Evolutionary conservation across 768 basidiomycete genomes (phyloP).

Genomic region (Mycena galericulata): DNA sequence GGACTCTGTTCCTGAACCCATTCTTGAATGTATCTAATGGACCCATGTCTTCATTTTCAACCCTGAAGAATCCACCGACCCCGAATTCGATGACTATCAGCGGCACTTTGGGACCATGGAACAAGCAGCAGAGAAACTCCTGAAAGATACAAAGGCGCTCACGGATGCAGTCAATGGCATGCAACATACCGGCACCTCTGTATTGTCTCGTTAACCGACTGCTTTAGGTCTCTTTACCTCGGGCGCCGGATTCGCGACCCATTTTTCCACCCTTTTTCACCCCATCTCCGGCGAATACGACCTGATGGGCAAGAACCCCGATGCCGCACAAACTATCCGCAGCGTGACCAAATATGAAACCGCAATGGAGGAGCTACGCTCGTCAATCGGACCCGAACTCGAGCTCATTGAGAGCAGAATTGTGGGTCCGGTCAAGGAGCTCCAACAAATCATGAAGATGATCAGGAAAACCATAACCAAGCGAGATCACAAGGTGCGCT

Average conservation of each 20-base stretch:
- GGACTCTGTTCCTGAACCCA: conserved; percentile 36
- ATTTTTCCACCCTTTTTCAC: conserved; percentile 72
- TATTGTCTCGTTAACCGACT: conserved; percentile 12
- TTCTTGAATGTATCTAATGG: not conserved
- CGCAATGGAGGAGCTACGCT: conserved; percentile 85
- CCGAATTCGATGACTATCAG: conserved; percentile 91
- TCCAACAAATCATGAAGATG: conserved; percentile 86
- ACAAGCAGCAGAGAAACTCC: conserved; percentile 84
- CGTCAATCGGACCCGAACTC: conserved; percentile 87
- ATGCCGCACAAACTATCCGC: conserved; percentile 79
- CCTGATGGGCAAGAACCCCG: conserved; percentile 81
- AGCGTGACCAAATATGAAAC: conserved; percentile 80
- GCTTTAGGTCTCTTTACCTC: conserved; percentile 72
- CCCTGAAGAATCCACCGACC: conserved; percentile 77
- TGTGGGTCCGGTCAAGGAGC: conserved; percentile 87
- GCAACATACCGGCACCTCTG: conserved; percentile 39
- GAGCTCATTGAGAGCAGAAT: conserved; percentile 94
- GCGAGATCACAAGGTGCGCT: conserved; percentile 90
- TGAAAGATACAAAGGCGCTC: conserved; percentile 93
- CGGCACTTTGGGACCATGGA: conserved; percentile 84
- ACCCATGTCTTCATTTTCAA: not conserved
- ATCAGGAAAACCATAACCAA: conserved; percentile 96
- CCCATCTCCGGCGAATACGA: conserved; percentile 84
- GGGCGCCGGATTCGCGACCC: conserved; percentile 71
- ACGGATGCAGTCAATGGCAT: conserved; percentile 83